A percentile compares a stretch with the other conserved stretches of the same genome.
Evolutionary conservation across 352 stramenopile genomes (phyloP).

Genomic region (Phytopythium delawarense): DNA sequence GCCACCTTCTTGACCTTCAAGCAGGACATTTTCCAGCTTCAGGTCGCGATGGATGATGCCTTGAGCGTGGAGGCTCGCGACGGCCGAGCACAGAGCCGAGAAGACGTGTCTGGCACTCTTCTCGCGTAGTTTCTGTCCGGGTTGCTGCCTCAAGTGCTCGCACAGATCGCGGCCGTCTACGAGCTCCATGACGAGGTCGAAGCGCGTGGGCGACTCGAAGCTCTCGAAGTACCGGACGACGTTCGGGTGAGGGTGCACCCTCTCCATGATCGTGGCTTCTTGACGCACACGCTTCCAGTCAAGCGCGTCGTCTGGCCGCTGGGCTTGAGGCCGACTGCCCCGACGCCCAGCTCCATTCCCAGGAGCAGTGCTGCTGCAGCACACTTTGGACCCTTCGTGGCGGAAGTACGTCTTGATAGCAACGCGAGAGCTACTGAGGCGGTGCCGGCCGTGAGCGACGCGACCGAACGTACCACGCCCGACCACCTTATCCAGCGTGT

Average conservation of each 20-base stretch:
- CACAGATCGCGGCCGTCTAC: conserved; percentile 35
- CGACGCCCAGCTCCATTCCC: conserved; percentile 1
- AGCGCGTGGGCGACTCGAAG: conserved; percentile 50
- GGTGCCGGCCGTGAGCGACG: conserved; percentile 39
- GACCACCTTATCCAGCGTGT: conserved; percentile 40
- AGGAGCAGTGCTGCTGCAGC: conserved; percentile 2
- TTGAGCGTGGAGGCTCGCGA: conserved; percentile 45
- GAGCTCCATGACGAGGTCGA: conserved; percentile 59
- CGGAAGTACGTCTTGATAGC: conserved; percentile 67
- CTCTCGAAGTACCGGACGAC: conserved; percentile 50
- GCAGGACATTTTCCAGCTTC: conserved; percentile 74
- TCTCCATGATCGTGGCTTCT: conserved; percentile 45
- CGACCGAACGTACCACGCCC: conserved; percentile 50
- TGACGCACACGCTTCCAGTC: conserved; percentile 63
- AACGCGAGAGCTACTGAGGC: conserved; percentile 33
- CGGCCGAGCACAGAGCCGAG: conserved; percentile 24
- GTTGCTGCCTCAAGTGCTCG: conserved; percentile 29
- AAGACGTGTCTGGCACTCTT: conserved; percentile 35
- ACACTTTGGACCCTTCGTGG: conserved; percentile 29
- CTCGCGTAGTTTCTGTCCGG: conserved; percentile 34
- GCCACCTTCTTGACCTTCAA: conserved; percentile 21
- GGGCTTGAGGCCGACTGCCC: conserved; percentile 7
- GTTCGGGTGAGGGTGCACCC: conserved; percentile 30
- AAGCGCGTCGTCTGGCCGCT: conserved; percentile 20
- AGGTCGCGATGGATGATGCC: conserved; percentile 66